Percentiles rank a stretch among this genome's conserved stretches.
phyloP scores from a whole-genome alignment of 768 basidiomycete species.

The Podaxis sp. region DNA sequence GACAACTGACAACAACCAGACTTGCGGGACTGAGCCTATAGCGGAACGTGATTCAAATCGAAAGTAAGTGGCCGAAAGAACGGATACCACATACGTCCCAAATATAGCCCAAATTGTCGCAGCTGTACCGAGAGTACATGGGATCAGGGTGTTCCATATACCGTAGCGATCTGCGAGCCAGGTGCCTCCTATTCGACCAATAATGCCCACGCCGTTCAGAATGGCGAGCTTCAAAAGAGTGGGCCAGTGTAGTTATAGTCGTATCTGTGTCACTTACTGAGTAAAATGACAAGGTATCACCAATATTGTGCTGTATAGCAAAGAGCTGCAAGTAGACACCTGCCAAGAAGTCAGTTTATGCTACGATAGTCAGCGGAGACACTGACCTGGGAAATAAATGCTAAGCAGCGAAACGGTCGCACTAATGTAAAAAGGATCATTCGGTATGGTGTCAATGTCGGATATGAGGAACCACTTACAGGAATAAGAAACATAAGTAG shows the following conservation, averaged over 20 bases:
- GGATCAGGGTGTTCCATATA: constrained; percentile 37
- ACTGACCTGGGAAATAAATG: constrained; percentile 13
- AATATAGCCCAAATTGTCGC: constrained; percentile 40
- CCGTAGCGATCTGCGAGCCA: constrained; percentile 37
- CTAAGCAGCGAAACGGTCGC: constrained; percentile 10
- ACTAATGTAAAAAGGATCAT: constrained; percentile 1
- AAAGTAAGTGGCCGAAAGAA: not conserved
- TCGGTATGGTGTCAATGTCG: not conserved
- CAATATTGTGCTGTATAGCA: constrained; percentile 35
- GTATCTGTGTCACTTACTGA: constrained; percentile 32
- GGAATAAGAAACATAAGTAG: constrained; percentile 14
- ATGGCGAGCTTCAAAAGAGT: constrained; percentile 32
- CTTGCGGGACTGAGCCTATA: constrained; percentile 33
- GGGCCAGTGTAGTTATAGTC: constrained; percentile 12
- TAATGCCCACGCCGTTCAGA: constrained; percentile 31
- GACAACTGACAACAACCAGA: constrained; percentile 39
- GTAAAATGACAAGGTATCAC: constrained; percentile 46
- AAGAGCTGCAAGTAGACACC: constrained; percentile 1
- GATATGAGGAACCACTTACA: not conserved
- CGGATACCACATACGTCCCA: constrained; percentile 29
- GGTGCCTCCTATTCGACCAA: constrained; percentile 36
- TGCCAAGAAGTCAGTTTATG: not conserved
- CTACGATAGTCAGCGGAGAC: not conserved
- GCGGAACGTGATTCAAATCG: not conserved
- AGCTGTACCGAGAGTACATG: constrained; percentile 33